Base-by-base conservation (phyloP, 257 asterid genomes). In the Petrea volubilis region DNA sequence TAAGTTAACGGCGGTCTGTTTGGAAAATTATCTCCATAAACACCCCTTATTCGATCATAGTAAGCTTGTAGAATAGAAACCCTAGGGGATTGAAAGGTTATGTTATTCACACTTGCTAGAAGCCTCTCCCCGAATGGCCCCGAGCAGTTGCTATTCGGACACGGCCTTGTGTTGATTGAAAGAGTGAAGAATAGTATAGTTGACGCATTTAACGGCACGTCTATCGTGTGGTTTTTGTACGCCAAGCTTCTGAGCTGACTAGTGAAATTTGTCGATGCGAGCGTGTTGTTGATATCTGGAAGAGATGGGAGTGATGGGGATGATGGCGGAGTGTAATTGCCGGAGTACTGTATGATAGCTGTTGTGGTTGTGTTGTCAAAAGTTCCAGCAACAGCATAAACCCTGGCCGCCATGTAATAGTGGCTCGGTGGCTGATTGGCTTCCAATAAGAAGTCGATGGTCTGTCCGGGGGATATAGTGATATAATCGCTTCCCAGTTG, bases 11-110 rank as follows among this genome's bases (percentile, higher is more conserved):
- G 59, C 0, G 74, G 74, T 0, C 18, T 3, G 1, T 33, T 49
- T 1, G 74, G 74, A 34, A 70, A 88, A 1, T 75, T 20, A 0
- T 61, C 46, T 0, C 61, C 67, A 21, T 75, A 86, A 11, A 92
- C 87, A 6, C 88, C 85, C 2, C 40, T 71, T 2, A 83, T 53
- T 6, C 50, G 57, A 1, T 86, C 20, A 21, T 92, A 83, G 43
- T 92, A 92, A n/a, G 97, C 97, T 9, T 79, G 72, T 2, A 92
- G 83, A 31, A 92, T 84, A 5, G 88, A 77, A 28, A 76, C 55
- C 17, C 51, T 21, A 0, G 97, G 96, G 1, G 0, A 0, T 0
- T 23, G 63, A 15, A 84, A 89, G 27, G 83, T 86, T 47, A 87
- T 74, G 74, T 92, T 92, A 58, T 83, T 92, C 64, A 89, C 60